Evolutionary conservation across 1,139 yeast genomes (phyloP).

Genomic region (Tardiomyces digboiensis): DNA sequence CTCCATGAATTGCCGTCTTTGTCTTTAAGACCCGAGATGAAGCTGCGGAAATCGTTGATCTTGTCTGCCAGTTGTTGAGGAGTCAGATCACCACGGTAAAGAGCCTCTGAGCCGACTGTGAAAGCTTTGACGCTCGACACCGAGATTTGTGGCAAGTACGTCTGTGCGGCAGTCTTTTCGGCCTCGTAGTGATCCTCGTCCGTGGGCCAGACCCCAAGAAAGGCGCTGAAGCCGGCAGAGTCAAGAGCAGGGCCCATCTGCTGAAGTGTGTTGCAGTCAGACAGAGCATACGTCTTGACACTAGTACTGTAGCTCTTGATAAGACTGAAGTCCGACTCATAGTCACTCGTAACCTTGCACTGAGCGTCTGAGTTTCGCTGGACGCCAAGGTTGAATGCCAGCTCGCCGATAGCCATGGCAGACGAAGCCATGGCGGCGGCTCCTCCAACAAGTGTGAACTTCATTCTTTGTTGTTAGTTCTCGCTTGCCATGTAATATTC

Average conservation of each 20-base stretch:
- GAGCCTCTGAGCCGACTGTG: constrained; percentile 86
- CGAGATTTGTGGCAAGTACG: constrained; percentile 17
- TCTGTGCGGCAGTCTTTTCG: constrained; percentile 21
- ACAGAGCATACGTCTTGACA: constrained; percentile 25
- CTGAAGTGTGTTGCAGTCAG: constrained; percentile 37
- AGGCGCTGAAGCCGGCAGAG: constrained; percentile 45
- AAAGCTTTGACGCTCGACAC: constrained; percentile 44
- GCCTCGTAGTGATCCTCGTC: constrained; percentile 21
- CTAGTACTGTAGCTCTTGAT: constrained; percentile 19
- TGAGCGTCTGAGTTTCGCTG: constrained; percentile 37
- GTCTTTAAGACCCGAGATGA: constrained; percentile 55
- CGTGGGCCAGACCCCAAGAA: constrained; percentile 26
- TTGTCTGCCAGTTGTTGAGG: constrained; percentile 46
- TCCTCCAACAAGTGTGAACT: constrained; percentile 8
- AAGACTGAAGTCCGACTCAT: constrained; percentile 28
- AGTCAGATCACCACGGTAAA: constrained; percentile 52
- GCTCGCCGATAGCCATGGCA: constrained; percentile 12
- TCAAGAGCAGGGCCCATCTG: constrained; percentile 82
- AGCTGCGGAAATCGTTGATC: constrained; percentile 49
- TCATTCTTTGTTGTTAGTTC: constrained; percentile 3
- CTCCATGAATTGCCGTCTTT: constrained; percentile 71
- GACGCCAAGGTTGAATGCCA: constrained; percentile 16
- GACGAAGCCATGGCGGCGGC: constrained; percentile 8
- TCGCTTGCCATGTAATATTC: no score
- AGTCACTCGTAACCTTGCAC: constrained; percentile 66